A percentile compares a stretch with the other conserved stretches of the same genome.
phyloP scores from a whole-genome alignment of 179 eudicot genomes.

The Beta macrorhiza region DNA sequence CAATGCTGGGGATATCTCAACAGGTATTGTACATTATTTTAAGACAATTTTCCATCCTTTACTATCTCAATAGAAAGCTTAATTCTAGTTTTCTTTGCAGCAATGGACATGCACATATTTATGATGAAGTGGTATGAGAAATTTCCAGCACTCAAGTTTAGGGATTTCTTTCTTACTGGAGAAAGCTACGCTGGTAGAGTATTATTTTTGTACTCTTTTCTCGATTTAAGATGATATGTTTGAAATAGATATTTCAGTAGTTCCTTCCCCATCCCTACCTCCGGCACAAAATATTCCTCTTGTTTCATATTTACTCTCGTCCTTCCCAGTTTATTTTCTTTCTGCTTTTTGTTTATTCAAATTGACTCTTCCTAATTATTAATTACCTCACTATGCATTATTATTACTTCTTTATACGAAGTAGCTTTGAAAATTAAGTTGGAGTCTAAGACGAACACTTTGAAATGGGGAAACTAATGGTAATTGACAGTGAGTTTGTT shows the following conservation, averaged over 20 bases:
- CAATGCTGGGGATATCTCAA: constrained; percentile 58
- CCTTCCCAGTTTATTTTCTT: neutral
- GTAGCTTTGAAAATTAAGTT: no score
- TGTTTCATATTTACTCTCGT: neutral
- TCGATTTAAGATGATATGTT: neutral
- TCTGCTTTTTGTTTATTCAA: neutral
- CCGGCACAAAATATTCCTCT: neutral
- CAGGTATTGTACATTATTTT: constrained; percentile 39
- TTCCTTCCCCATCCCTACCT: no score
- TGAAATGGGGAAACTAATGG: neutral
- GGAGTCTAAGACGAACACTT: no score
- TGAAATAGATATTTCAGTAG: no score
- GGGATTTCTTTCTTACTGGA: constrained; percentile 80
- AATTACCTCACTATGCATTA: no score
- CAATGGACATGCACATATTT: constrained; percentile 72
- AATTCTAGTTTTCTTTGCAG: constrained; percentile 37
- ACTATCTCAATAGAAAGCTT: neutral
- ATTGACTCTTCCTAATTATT: no score
- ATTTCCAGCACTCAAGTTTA: constrained; percentile 59
- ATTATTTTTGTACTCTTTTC: neutral
- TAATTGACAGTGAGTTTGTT: neutral
- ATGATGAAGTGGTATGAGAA: constrained; percentile 74
- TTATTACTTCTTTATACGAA: no score
- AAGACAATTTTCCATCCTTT: neutral
- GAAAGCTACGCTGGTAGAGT: constrained; percentile 90